Base-by-base conservation (phyloP, 306 rosid species). In the Clitoria ternatea region DNA sequence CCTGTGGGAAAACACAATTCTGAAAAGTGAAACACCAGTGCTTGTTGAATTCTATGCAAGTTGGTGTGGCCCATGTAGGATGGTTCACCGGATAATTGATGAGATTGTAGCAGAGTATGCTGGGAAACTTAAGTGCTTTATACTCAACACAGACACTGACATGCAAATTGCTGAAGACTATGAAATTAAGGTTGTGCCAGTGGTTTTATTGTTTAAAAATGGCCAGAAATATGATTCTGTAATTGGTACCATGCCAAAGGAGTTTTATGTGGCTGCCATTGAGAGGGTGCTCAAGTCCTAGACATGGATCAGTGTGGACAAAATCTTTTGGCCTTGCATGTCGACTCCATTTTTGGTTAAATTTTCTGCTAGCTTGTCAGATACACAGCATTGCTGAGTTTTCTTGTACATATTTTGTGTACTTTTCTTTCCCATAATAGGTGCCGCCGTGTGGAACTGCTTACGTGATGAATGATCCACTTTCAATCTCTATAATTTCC, bases 61-160 rank as follows among this genome's bases (percentile, higher is more conserved):
- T 80, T 90, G 97, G 98, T 93, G 98, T 29, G 97, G 97, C 12
- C 98, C 98, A 0, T 93, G 98, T 82, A 80, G 88, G 86, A 93
- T 93, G 96, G 96, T 93, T 12, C 96, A 88, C 69, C 80, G 92
- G 11, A 81, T 93, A 19, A 87, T 93, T 2, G 97, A 93, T 50
- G 98, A 93, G 70, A 79, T 93, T 36, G 86, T 88, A 35, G 65
- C 13, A 0, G 97, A 93, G 64, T 90, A 90, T 57, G 81, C 85
- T 4, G 98, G 97, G 68, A 88, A 35, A 80, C 87, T 93, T 9
- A 66, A 90, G 49, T 90, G 96, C 84, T 90, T 82, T 71, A 71
- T 84, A 32, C 87, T 90, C 66, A 85, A 93, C 85, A 84, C 97
- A 1, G 97, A 93, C 66, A 69, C 74, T 12, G 94, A 93, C 66